Base-by-base conservation (phyloP, 176 grass and related monocot genomes). In the Tillandsia fasciculata region DNA sequence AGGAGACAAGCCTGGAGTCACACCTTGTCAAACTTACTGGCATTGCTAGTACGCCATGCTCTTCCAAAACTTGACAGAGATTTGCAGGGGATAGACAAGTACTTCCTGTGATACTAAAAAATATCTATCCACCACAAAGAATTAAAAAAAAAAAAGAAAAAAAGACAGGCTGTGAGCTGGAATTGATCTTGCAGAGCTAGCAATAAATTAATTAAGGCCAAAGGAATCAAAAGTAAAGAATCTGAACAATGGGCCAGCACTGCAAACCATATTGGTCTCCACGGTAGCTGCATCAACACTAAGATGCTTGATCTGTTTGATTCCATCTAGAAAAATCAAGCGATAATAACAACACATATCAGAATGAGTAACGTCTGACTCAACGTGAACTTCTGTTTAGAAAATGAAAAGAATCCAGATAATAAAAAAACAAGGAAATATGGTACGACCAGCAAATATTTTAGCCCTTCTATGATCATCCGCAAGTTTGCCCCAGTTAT, bases 391-490 rank as follows among this genome's bases (percentile, higher is more conserved):
- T 0, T 59, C 3, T 7, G 61, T 52, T 26, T 7, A 27, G 22
- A 72, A 64, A 9, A 53, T 10, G 51, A 24, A 42, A 65, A 0
- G 1, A 76, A 70, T n/a, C 20, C 12, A 15, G 33, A 61, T 63
- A 53, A 2, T 17, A 17, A 24, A 27, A 52, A 28, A 12, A 15
- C 10, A 28, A 3, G 79, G 3, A 28, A 50, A 59, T 52, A 54
- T 7, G 56, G 54, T 27, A 42, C 18, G 67, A 99, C 90, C 86
- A 83, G 95, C 95, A 65, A 99, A 82, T 20, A 71, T 53, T 85
- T 88, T 99, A 48, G 95, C 90, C 64, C 49, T 93, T 77, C 66
- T 84, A 27, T 99, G 95, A 73, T 99, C 95, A 78, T 94, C 95
- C 0, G 23, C 78, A 74, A 94, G 90, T 63, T 90, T 99, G 27